Percentiles rank a stretch among this genome's conserved stretches.
Evolutionary conservation across 371 early-diverging fungal species (phyloP).

Genomic region (Massospora cicadina): DNA sequence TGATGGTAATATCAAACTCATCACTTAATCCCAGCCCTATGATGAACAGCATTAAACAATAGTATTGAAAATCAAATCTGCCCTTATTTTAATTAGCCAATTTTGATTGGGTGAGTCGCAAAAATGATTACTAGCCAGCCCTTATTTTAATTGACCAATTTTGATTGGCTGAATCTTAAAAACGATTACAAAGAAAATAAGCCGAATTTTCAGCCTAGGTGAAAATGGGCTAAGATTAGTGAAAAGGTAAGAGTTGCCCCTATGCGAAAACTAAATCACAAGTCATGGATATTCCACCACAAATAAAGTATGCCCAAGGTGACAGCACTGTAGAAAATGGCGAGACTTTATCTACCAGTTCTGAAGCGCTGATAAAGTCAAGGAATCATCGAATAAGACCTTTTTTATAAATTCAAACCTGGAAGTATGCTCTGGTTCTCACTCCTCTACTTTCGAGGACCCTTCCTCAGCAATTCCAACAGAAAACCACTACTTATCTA

Average conservation of each 20-base stretch:
- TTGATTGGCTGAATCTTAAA: neutral
- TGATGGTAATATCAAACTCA: conserved; percentile 89
- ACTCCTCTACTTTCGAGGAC: too few species aligned
- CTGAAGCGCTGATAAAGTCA: neutral
- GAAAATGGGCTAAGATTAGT: neutral
- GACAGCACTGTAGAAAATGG: neutral
- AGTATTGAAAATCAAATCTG: neutral
- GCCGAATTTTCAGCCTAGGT: neutral
- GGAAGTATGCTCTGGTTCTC: too few species aligned
- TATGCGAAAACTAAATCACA: neutral
- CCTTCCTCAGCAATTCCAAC: too few species aligned
- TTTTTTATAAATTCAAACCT: too few species aligned
- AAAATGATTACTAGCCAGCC: neutral
- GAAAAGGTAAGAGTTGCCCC: neutral
- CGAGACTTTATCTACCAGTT: neutral
- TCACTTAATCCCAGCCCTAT: conserved; percentile 96
- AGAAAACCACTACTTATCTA: too few species aligned
- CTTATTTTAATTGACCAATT: neutral
- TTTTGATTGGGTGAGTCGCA: neutral
- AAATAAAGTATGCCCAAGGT: neutral
- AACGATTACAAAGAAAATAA: neutral
- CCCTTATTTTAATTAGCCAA: neutral
- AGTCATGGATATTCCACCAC: neutral
- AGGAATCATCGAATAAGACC: neutral
- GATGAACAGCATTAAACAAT: conserved; percentile 56